Evolutionary conservation across 768 basidiomycete genomes (phyloP).

Genomic region (Termitomyces sp.): DNA sequence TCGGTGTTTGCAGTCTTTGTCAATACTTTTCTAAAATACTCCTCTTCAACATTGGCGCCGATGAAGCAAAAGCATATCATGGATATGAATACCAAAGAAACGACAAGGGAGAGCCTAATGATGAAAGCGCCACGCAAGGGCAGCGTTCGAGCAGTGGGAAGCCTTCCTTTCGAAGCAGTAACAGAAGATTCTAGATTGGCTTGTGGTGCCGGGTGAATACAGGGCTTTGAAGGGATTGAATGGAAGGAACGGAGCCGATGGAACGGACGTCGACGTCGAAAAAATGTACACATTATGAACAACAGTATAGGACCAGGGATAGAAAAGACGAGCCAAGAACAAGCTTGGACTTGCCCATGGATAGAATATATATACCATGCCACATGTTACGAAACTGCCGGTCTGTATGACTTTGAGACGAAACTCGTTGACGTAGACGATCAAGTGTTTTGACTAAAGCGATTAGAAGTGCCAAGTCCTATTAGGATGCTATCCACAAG

Average conservation of each 20-base stretch:
- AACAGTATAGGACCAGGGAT: not conserved
- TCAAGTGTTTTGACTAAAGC: not conserved
- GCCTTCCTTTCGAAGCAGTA: not conserved
- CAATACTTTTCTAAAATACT: not conserved
- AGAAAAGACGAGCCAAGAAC: not conserved
- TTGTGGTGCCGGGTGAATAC: not conserved
- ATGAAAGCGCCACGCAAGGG: not conserved
- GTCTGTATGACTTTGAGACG: not conserved
- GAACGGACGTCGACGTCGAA: not conserved
- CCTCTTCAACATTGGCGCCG: not conserved
- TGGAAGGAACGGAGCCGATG: not conserved
- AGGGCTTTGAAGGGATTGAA: not conserved
- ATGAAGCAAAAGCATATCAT: not conserved
- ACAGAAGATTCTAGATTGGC: not conserved
- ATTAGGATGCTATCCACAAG: not conserved
- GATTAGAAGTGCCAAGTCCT: not conserved
- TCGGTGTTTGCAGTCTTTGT: not conserved
- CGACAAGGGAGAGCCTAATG: not conserved
- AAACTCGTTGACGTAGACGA: not conserved
- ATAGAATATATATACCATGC: not conserved
- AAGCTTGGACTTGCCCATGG: not conserved
- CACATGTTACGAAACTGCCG: not conserved
- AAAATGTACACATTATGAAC: not conserved
- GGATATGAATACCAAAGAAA: not conserved
- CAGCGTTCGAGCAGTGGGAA: too few relatives aligned